phyloP scores from a whole-genome alignment of 331 rosid species.

The Rosa hybrid region DNA sequence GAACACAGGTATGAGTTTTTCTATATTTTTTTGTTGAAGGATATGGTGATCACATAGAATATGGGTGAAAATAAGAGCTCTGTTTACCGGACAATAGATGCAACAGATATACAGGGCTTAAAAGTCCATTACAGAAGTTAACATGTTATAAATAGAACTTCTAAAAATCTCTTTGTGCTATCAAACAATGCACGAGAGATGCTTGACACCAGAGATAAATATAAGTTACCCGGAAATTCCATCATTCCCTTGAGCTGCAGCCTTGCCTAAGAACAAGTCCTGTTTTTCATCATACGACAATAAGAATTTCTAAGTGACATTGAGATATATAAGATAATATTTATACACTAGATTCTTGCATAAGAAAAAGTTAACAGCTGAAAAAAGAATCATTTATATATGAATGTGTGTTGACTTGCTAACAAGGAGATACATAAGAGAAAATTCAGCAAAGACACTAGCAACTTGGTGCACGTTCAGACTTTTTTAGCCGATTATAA shows the following conservation, averaged over 20 bases:
- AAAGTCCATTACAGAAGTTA: background rate
- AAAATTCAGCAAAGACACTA: background rate
- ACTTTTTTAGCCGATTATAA: background rate
- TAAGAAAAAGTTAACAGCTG: background rate
- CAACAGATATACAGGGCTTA: background rate
- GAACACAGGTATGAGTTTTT: background rate
- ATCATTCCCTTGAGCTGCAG: constrained; percentile 52
- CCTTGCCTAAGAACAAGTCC: constrained; percentile 72
- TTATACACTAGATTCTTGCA: background rate
- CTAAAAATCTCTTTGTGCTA: background rate
- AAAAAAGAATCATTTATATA: background rate
- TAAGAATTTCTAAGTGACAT: background rate
- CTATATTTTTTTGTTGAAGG: background rate
- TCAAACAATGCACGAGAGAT: background rate
- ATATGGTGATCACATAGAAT: background rate
- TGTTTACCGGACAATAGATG: background rate
- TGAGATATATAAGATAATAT: background rate
- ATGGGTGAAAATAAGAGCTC: background rate
- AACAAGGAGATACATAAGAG: background rate
- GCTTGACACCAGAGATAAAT: constrained; percentile 16
- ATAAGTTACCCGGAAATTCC: constrained; percentile 46
- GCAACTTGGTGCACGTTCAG: background rate
- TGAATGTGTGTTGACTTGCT: background rate
- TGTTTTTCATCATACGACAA: constrained; percentile 41
- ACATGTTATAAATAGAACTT: background rate